Conservation (phyloP, 768 basidiomycete species). For the Agrocybe chaxingu region DNA sequence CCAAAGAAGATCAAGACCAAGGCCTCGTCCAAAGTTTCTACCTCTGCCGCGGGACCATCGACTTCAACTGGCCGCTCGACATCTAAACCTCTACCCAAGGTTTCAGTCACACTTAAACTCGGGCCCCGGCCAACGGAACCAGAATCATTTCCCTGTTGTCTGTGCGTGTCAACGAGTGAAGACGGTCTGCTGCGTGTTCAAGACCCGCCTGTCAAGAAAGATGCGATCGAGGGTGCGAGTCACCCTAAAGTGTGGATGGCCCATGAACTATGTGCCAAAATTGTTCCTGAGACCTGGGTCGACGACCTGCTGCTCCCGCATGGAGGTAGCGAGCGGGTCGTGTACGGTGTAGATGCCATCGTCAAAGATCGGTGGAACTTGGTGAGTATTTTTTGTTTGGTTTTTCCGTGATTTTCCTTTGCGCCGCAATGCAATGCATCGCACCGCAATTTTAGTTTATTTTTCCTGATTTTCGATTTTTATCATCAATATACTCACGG, state of each 20-base stretch:
- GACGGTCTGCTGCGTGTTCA: slow-evolving; percentile 64
- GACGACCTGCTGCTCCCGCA: slow-evolving; percentile 54
- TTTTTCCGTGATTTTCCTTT: background rate
- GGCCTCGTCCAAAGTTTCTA: slow-evolving; percentile 23
- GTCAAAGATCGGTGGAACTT: slow-evolving; percentile 92
- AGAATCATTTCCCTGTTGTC: slow-evolving; percentile 62
- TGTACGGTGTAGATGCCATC: slow-evolving; percentile 86
- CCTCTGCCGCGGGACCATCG: slow-evolving; percentile 1
- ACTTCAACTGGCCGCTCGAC: slow-evolving; percentile 11
- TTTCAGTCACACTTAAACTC: slow-evolving; percentile 64
- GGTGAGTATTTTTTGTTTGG: slow-evolving; percentile 43
- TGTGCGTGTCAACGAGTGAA: slow-evolving; percentile 53
- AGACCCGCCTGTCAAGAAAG: slow-evolving; percentile 60
- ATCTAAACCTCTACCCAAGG: slow-evolving; percentile 28
- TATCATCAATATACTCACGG: background rate
- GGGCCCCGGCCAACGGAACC: slow-evolving; percentile 57
- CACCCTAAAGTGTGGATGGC: slow-evolving; percentile 63
- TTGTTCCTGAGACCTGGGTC: slow-evolving; percentile 91
- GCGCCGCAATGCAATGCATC: too few species aligned
- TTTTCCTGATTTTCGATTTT: background rate
- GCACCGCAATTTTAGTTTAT: slow-evolving; percentile 1
- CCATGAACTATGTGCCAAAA: slow-evolving; percentile 74
- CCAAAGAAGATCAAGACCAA: slow-evolving; percentile 48
- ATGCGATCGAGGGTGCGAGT: slow-evolving; percentile 45
- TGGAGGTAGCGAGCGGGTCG: slow-evolving; percentile 46